A percentile compares a stretch with the other conserved stretches of the same genome.
These are phyloP conservation scores for Dendrobium nobile DNA, from an alignment of 106 monocot species.

Conservation along the genomic window DNA sequence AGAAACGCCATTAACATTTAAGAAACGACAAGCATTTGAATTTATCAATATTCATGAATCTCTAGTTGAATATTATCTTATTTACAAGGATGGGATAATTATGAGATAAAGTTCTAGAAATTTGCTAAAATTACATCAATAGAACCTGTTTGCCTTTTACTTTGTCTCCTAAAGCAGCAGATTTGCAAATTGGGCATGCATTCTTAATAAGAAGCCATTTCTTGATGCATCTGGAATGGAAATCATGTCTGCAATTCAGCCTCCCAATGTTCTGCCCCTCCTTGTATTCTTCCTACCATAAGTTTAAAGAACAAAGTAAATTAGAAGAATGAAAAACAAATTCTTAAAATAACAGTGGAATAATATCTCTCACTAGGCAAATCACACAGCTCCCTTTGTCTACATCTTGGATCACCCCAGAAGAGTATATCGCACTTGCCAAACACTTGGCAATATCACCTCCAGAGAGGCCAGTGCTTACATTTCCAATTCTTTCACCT, in stretches of 20 bases:
- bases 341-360: background rate
- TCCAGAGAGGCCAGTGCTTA: conserved; percentile 37
- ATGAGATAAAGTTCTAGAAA: background rate
- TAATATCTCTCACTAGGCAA: conserved; percentile 39
- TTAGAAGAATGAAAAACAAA: background rate
- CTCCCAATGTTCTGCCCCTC: conserved; percentile 35
- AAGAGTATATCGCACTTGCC: conserved; percentile 19
- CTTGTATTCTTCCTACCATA: conserved; percentile 44
- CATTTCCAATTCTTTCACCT: conserved; percentile 42
- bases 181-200: conserved; percentile 66
- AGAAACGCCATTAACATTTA: background rate
- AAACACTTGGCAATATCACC: conserved; percentile 19
- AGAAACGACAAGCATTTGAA: background rate
- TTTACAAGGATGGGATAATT: background rate
- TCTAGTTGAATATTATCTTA: background rate
- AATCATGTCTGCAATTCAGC: conserved; percentile 51
- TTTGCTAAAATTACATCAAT: background rate
- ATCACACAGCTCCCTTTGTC: conserved; percentile 44
- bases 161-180: conserved; percentile 20
- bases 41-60: background rate
- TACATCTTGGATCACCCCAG: conserved; percentile 7
- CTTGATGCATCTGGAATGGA: conserved; percentile 40
- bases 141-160: conserved; percentile 12
- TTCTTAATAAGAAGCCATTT: conserved; percentile 38
- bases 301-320: background rate